A percentile compares a stretch with the other conserved stretches of the same genome.
phyloP scores from a whole-genome alignment of 345 rosid genomes.

The Cochlearia excelsa region DNA sequence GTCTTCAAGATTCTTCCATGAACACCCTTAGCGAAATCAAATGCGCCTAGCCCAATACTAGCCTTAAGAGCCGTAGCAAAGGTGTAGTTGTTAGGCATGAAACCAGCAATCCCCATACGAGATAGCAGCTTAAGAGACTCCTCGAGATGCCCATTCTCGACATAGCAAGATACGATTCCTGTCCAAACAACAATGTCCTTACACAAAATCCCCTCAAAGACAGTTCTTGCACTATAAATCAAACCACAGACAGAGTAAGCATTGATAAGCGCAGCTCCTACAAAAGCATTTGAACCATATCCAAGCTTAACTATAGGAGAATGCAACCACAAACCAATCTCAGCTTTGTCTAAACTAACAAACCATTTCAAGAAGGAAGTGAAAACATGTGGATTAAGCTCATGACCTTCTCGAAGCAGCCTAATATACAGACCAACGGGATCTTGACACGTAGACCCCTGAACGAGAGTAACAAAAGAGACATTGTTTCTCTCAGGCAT shows the following conservation, averaged over 20 bases:
- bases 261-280: constrained; percentile 77
- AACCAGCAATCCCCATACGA: constrained; percentile 58
- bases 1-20: constrained; percentile 69
- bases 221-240: constrained; percentile 50
- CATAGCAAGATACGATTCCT: constrained; percentile 67
- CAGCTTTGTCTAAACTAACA: constrained; percentile 50
- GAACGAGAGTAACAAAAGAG: constrained; percentile 62
- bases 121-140: constrained; percentile 51
- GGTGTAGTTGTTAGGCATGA: constrained; percentile 61
- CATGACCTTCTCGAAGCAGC: constrained; percentile 69
- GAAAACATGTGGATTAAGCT: constrained; percentile 73
- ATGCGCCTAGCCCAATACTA: constrained; percentile 53
- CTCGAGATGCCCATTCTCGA: constrained; percentile 59
- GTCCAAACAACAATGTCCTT: constrained; percentile 89
- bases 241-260: constrained; percentile 58
- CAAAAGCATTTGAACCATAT: constrained; percentile 52
- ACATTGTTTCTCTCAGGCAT: constrained; percentile 63
- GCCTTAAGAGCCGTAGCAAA: constrained; percentile 70
- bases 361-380: constrained; percentile 63
- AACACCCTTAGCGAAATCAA: constrained; percentile 50
- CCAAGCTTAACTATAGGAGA: constrained; percentile 74
- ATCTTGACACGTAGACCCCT: constrained; percentile 43
- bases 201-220: constrained; percentile 54
- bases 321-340: constrained; percentile 50
- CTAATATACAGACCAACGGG: constrained; percentile 46